phyloP scores from a whole-genome alignment of 164 flowering plant species.

The Echeveria elegans region DNA sequence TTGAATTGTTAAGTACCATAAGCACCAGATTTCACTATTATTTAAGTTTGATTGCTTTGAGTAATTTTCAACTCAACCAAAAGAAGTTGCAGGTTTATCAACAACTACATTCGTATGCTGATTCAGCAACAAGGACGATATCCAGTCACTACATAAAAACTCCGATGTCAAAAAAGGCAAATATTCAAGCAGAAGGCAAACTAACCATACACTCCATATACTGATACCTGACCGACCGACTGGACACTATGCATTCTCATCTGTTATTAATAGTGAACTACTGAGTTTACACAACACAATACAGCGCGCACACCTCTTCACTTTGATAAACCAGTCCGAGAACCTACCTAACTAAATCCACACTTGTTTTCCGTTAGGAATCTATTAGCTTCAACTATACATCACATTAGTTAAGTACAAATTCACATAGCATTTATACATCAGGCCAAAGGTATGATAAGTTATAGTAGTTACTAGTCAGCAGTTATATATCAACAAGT shows the following conservation, averaged over 20 bases:
- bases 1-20: no score
- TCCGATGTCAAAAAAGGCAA: background rate
- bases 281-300: no score
- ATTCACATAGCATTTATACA: no score
- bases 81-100: no score
- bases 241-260: background rate
- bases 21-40: background rate
- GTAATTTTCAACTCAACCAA: background rate
- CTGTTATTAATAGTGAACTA: background rate
- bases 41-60: background rate
- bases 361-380: background rate
- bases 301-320: no score
- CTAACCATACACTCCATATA: background rate
- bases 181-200: background rate
- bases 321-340: no score
- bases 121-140: background rate
- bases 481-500: background rate
- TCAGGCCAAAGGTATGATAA: no score
- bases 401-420: no score
- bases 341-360: background rate
- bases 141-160: no score
- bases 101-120: background rate
- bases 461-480: no score
- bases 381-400: no score
- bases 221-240: background rate